phyloP scores from a whole-genome alignment of 306 rosid species.

The Arachis hypogaea region DNA sequence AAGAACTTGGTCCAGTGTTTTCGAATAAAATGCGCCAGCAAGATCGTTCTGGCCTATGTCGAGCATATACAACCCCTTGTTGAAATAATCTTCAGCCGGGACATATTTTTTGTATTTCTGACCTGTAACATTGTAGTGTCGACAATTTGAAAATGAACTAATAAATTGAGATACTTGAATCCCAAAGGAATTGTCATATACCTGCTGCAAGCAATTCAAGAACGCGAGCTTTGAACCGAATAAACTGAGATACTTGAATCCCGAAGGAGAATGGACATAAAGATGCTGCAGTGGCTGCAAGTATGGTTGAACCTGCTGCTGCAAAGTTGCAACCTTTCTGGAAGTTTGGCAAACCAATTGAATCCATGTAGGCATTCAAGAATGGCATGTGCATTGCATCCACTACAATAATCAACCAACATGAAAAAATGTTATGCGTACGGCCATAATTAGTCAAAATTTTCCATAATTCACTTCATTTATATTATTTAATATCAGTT shows the following conservation, averaged over 20 bases:
- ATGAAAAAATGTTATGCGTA: too few relatives aligned
- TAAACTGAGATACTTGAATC: conserved; percentile 67
- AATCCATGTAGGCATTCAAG: conserved; percentile 70
- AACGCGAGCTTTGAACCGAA: conserved; percentile 63
- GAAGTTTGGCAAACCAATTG: conserved; percentile 68
- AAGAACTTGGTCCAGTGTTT: conserved; percentile 61
- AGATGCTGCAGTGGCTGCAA: conserved; percentile 68
- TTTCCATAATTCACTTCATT: too few relatives aligned
- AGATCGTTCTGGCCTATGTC: conserved; percentile 89
- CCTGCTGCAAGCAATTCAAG: conserved; percentile 65
- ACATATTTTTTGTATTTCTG: conserved; percentile 50
- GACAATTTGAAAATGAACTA: neutral
- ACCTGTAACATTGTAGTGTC: conserved; percentile 39
- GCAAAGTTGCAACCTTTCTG: conserved; percentile 72
- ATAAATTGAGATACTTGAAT: conserved; percentile 11
- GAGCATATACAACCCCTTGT: conserved; percentile 73
- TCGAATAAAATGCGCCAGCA: conserved; percentile 76
- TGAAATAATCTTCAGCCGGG: conserved; percentile 59
- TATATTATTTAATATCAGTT: too few relatives aligned
- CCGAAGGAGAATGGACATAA: conserved; percentile 67
- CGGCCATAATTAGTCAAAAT: too few relatives aligned
- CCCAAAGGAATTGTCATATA: conserved; percentile 6
- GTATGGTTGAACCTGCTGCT: conserved; percentile 70
- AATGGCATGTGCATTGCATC: conserved; percentile 71
- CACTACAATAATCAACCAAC: conserved; percentile 49